Base-by-base conservation (phyloP, 2,329 filamentous ascomycete species). In the Cordyceps farinosa region DNA sequence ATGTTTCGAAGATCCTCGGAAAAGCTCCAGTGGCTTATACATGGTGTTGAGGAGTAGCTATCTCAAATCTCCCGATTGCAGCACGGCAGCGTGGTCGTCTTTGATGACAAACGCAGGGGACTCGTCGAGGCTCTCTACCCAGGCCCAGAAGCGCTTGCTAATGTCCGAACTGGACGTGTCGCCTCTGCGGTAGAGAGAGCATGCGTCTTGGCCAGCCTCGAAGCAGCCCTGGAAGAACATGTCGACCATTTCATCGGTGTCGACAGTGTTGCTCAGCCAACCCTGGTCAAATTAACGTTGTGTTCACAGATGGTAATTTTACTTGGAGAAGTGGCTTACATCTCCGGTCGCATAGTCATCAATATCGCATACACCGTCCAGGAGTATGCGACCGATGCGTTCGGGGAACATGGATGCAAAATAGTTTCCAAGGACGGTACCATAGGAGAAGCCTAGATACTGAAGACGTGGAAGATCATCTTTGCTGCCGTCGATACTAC, bases 371-470 rank as follows among this genome's bases (percentile, higher is more conserved):
- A 80, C 73, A 1, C 73, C 77, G 22, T 79, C 78, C 2, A 80
- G 69, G 3, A 81, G 71, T 58, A 82, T 69, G 15, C 79, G 74
- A 0, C 74, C 78, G 9, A 82, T 67, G 3, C 75, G 70, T 0
- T 67, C 73, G 0, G 75, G 73, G 40, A 73, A 77, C 70, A 77
- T 69, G 36, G 74, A 72, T 2, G 74, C 72, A 65, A 76, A 74
- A 34, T 72, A 72, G 48, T 75, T 75, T 1, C 75, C 75, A 0
- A 77, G 68, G 0, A 74, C 22, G 2, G 73, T 75, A 15, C 75
- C 74, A 22, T 84, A 84, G 6, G 79, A 82, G 60, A 83, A 77
- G 0, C 82, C 81, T 72, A 80, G 78, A 66, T 82, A 84, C 67
- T 79, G 78, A 34, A 83, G 66, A 17, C 70, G 66, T 3, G 70